These are phyloP conservation scores for Meyerozyma smithsonii DNA, from an alignment of 1,139 yeast species.

Conservation along the genomic window DNA sequence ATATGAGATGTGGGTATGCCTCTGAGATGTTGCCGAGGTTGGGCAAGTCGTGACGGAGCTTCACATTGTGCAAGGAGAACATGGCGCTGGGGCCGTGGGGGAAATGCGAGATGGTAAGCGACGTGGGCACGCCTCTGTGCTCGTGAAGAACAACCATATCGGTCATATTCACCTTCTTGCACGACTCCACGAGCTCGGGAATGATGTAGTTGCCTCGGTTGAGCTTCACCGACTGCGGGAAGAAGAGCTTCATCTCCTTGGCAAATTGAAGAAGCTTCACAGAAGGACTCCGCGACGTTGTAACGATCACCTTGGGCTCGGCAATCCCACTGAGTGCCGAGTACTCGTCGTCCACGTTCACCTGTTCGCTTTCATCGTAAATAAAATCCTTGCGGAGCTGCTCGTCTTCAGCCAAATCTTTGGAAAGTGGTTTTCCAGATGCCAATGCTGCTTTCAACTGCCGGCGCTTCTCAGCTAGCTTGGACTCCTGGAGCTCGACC, in stretches of 20 bases:
- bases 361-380: slow-evolving; percentile 74
- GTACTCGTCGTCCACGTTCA: slow-evolving; percentile 81
- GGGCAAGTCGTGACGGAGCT: slow-evolving; percentile 85
- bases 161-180: slow-evolving; percentile 63
- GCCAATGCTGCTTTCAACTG: slow-evolving; percentile 85
- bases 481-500: slow-evolving; percentile 84
- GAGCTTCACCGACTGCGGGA: slow-evolving; percentile 84
- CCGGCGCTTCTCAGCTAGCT: slow-evolving; percentile 79
- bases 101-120: slow-evolving; percentile 86
- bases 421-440: slow-evolving; percentile 83
- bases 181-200: slow-evolving; percentile 80
- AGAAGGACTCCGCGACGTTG: slow-evolving; percentile 91
- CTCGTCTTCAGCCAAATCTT: slow-evolving; percentile 84
- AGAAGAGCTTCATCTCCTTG: slow-evolving; percentile 82
- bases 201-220: slow-evolving; percentile 92
- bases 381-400: slow-evolving; percentile 75
- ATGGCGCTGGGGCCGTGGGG: slow-evolving; percentile 98
- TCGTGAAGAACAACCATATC: slow-evolving; percentile 88
- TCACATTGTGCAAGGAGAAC: slow-evolving; percentile 91
- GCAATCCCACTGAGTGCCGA: slow-evolving; percentile 78
- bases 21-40: slow-evolving; percentile 86
- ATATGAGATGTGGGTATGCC: slow-evolving; percentile 88
- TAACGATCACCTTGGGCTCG: slow-evolving; percentile 90
- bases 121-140: slow-evolving; percentile 97
- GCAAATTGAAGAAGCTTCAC: slow-evolving; percentile 84